Conservation (phyloP, 805 yeast genomes). For the Ogataea haglerorum region DNA sequence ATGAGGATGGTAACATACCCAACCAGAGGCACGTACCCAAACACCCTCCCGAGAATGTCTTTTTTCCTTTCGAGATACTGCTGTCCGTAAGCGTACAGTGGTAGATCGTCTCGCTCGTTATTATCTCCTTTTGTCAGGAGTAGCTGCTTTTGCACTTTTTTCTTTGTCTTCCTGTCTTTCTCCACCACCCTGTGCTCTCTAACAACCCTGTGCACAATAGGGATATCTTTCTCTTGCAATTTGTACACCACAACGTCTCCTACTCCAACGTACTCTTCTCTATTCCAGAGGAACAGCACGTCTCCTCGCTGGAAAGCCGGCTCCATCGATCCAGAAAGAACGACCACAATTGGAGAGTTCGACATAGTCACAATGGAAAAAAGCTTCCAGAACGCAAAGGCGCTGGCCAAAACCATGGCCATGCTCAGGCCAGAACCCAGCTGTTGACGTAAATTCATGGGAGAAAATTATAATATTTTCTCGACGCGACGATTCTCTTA, state of each 20-base stretch:
- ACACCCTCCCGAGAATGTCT: constrained; percentile 89
- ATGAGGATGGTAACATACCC: constrained; percentile 91
- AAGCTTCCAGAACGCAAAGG: constrained; percentile 89
- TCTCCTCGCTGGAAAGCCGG: constrained; percentile 99
- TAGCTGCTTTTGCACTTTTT: constrained; percentile 9
- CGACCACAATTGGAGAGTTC: constrained; percentile 93
- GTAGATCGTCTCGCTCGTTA: constrained; percentile 86
- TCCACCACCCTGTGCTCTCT: constrained; percentile 64
- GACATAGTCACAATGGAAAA: constrained; percentile 74
- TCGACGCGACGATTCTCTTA: constrained; percentile 14
- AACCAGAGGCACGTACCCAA: constrained; percentile 81
- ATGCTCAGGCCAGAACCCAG: constrained; percentile 54
- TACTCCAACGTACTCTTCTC: constrained; percentile 60
- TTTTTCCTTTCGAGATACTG: constrained; percentile 68
- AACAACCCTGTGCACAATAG: constrained; percentile 95
- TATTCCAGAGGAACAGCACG: constrained; percentile 85
- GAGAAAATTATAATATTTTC: constrained; percentile 1
- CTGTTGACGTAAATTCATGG: constrained; percentile 31
- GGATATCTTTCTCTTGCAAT: constrained; percentile 71
- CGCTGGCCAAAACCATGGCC: constrained; percentile 78
- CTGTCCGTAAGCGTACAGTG: constrained; percentile 74
- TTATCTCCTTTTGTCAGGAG: constrained; percentile 95
- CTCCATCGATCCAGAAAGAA: constrained; percentile 97
- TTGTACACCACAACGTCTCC: constrained; percentile 96
- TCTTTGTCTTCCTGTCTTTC: constrained; percentile 14